phyloP scores from a whole-genome alignment of 106 monocot genomes.

The Apostasia ramifera region DNA sequence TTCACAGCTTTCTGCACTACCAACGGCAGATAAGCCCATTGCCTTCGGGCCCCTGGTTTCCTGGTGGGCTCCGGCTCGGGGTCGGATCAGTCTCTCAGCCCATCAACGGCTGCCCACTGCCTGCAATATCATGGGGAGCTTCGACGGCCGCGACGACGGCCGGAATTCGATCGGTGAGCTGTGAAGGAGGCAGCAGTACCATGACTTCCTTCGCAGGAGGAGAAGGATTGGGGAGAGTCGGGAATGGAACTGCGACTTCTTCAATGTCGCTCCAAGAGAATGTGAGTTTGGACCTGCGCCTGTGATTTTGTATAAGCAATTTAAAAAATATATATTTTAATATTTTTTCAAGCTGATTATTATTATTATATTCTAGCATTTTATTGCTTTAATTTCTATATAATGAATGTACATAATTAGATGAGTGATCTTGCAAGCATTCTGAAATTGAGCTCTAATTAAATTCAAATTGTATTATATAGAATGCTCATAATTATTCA shows the following conservation, averaged over 20 bases:
- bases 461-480: too few species aligned
- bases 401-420: too few species aligned
- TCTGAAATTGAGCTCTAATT: too few species aligned
- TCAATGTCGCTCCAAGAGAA: conserved; percentile 14
- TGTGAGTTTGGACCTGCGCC: conserved; percentile 51
- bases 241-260: conserved; percentile 9
- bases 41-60: conserved; percentile 14
- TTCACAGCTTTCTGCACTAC: conserved; percentile 25
- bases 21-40: conserved; percentile 14
- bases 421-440: too few species aligned
- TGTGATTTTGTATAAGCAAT: conserved; percentile 13
- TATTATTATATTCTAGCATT: not conserved
- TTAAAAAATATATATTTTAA: not conserved
- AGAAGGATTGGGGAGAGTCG: not conserved
- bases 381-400: not conserved
- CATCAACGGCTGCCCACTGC: conserved; percentile 24
- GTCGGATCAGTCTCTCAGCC: conserved; percentile 27
- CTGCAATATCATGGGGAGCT: conserved; percentile 15
- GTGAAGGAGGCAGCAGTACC: not conserved
- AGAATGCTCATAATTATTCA: too few species aligned
- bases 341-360: not conserved
- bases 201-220: conserved; percentile 14
- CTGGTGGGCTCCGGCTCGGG: not conserved
- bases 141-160: not conserved
- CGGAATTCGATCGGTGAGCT: not conserved